Evolutionary conservation across 805 yeast genomes (phyloP).

Genomic region (Starmerella stellata): DNA sequence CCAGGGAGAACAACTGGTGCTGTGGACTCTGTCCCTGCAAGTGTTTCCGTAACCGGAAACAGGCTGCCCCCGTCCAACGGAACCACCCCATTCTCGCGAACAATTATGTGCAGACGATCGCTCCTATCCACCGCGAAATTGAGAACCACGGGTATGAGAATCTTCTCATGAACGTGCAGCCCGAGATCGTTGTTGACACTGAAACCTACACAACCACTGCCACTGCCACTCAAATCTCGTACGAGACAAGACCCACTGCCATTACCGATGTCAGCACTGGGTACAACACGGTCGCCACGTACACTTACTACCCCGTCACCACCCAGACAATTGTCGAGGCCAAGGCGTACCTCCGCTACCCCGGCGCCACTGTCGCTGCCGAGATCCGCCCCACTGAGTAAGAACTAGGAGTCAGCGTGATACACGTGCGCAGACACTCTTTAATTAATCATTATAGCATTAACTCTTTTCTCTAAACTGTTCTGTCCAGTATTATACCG

Average conservation of each 20-base stretch:
- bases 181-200: constrained; percentile 4
- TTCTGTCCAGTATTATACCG: not conserved
- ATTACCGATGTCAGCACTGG: not conserved
- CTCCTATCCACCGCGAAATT: not conserved
- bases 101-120: not conserved
- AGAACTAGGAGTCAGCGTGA: not conserved
- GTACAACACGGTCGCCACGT: constrained; percentile 3
- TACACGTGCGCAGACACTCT: not conserved
- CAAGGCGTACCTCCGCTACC: constrained; percentile 9
- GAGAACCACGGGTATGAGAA: not conserved
- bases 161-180: constrained; percentile 9
- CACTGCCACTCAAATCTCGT: constrained; percentile 7
- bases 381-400: not conserved
- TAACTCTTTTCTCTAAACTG: no score
- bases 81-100: not conserved
- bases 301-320: constrained; percentile 7
- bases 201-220: constrained; percentile 5
- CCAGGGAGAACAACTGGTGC: not conserved
- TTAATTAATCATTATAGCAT: no score
- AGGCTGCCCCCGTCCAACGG: not conserved
- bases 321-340: constrained; percentile 7
- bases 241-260: not conserved
- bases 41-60: no score
- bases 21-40: not conserved
- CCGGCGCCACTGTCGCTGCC: constrained; percentile 10